These are phyloP conservation scores for Colletotrichum sublineola DNA, from an alignment of 2,329 filamentous ascomycete species.

Conservation along the genomic window DNA sequence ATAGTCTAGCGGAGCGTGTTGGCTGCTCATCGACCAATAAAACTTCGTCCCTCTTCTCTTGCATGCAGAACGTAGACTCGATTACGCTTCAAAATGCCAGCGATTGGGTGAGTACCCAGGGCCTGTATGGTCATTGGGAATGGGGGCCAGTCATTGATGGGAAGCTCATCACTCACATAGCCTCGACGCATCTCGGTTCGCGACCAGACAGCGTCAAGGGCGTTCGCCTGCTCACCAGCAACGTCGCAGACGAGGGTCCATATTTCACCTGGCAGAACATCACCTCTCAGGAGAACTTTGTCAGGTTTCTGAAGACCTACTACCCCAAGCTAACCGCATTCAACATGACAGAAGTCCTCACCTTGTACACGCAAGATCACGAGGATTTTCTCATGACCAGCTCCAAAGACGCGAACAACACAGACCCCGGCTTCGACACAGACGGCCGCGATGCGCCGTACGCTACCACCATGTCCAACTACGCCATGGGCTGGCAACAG, in stretches of 20 bases:
- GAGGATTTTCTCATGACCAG: slow-evolving; percentile 9
- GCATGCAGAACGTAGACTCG: slow-evolving; percentile 29
- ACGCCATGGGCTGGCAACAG: slow-evolving; percentile 36
- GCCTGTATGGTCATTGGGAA: slow-evolving; percentile 28
- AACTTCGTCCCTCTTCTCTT: slow-evolving; percentile 9
- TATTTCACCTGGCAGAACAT: slow-evolving; percentile 30
- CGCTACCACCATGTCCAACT: slow-evolving; percentile 28
- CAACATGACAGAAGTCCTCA: slow-evolving; percentile 19
- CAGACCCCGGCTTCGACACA: slow-evolving; percentile 28
- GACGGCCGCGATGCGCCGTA: slow-evolving; percentile 12
- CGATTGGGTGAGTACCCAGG: slow-evolving; percentile 33
- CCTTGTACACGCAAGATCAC: slow-evolving; percentile 16
- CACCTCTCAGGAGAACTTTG: slow-evolving; percentile 18
- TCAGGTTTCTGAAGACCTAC: slow-evolving; percentile 14
- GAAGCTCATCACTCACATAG: slow-evolving; percentile 16
- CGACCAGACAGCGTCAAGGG: slow-evolving; percentile 4
- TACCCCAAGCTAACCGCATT: slow-evolving; percentile 9
- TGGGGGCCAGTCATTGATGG: slow-evolving; percentile 27
- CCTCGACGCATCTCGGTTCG: not conserved
- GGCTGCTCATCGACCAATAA: not conserved
- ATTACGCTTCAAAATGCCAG: slow-evolving; percentile 26
- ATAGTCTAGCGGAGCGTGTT: slow-evolving; percentile 22
- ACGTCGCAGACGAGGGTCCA: slow-evolving; percentile 32
- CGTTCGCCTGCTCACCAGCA: slow-evolving; percentile 21
- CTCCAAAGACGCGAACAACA: slow-evolving; percentile 32